Percentiles rank a stretch among this genome's conserved stretches.
These are phyloP conservation scores for Plantago rigida DNA, from an alignment of 305 asterid species.

Conservation along the genomic window DNA sequence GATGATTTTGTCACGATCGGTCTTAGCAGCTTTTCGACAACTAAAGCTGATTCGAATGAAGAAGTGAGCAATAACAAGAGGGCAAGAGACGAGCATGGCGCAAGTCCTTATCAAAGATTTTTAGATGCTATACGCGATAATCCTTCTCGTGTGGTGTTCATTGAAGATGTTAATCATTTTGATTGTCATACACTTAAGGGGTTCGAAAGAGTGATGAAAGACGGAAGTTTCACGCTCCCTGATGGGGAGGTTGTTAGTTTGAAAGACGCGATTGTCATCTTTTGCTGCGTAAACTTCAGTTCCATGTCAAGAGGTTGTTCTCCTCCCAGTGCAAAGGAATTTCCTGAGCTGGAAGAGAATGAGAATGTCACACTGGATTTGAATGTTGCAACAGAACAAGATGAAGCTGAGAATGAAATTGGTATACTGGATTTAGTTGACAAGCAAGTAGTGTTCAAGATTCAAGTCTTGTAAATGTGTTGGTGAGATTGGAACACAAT, in stretches of 20 bases:
- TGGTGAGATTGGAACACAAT: background rate
- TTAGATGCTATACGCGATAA: slow-evolving; percentile 46
- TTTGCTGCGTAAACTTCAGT: slow-evolving; percentile 39
- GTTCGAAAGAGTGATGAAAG: slow-evolving; percentile 40
- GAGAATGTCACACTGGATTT: slow-evolving; percentile 38
- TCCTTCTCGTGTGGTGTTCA: slow-evolving; percentile 56
- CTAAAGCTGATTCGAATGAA: slow-evolving; percentile 28
- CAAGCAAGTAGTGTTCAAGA: slow-evolving; percentile 44
- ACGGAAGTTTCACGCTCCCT: slow-evolving; percentile 30
- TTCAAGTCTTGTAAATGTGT: slow-evolving; percentile 38
- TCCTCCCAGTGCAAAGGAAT: slow-evolving; percentile 15
- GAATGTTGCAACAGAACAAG: slow-evolving; percentile 48
- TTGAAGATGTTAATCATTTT: slow-evolving; percentile 56
- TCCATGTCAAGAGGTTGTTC: slow-evolving; percentile 30
- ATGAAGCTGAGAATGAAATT: slow-evolving; percentile 27
- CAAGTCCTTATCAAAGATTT: slow-evolving; percentile 50
- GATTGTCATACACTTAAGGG: slow-evolving; percentile 37
- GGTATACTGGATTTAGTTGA: slow-evolving; percentile 51
- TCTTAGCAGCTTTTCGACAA: slow-evolving; percentile 41
- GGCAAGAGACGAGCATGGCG: slow-evolving; percentile 51
- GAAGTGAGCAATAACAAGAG: slow-evolving; percentile 59
- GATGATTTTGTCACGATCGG: slow-evolving; percentile 39
- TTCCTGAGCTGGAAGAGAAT: slow-evolving; percentile 18
- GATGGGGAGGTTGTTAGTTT: slow-evolving; percentile 38
- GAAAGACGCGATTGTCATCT: slow-evolving; percentile 69